Evolutionary conservation across 2,329 filamentous ascomycete genomes (phyloP), one percentile per base, ranked within the genome.

Genomic region (Acarospora socialis): DNA sequence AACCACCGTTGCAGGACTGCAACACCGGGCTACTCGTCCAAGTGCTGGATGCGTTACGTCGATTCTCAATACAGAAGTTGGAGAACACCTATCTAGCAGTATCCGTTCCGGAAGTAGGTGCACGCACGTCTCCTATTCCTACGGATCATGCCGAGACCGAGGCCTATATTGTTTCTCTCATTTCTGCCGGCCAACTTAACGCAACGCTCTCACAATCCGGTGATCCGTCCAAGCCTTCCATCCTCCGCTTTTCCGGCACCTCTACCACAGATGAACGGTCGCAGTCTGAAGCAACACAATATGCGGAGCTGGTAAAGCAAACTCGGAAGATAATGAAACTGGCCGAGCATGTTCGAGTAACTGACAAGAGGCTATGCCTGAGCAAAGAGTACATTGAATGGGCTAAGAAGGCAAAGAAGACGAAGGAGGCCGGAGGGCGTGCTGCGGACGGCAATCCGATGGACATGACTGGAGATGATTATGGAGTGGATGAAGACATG

Each of bases 11-110:
- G n/a, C 35, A 69, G 43, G 84, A 95, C 45, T 70, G 71, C 28
- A 95, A 92, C 46, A 53, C 59, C 3, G 70, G 75, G 3, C 67
- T 95, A 9, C 63, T 92, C 8, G 57, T 62, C 4, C 73, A 82
- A 50, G 75, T 87, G 7, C 52, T 78, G 22, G 60, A 68, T 13
- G 73, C 79, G 7, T 81, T 86, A 49, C 73, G 80, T 43, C 73
- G 75, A 45, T 83, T 78, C 60, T 75, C 80, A 37, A 71, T 95
- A 35, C 62, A 77, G 20, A 73, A 73, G 37, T 63, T 95, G 16
- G 73, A 76, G 26, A 68, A 70, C 32, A 74, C 81, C 3, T 94
- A 87, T 48, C 66, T 68, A 19, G 70, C 73, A 4, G 58, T 77
- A 20, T 66, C 69, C 3, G 55, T 77, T 7, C 53, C 60, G 4